phyloP scores from a whole-genome alignment of 495 filamentous ascomycete species.

The Hyaloscypha variabilis region DNA sequence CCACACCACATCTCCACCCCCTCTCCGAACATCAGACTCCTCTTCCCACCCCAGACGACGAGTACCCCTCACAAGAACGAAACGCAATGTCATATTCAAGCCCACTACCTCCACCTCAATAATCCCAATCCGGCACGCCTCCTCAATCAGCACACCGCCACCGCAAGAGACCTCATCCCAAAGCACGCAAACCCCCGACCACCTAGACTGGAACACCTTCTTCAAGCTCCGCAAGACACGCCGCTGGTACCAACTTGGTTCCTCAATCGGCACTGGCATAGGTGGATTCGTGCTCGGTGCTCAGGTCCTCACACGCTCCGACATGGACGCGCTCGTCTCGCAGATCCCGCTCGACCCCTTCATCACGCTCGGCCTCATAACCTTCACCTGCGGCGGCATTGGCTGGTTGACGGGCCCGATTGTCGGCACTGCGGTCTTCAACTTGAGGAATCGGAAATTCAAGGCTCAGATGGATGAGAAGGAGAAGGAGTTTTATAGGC shows the following conservation, averaged over 20 bases:
- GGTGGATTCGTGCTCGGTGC: slow-evolving; percentile 61
- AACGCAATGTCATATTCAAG: slow-evolving; percentile 29
- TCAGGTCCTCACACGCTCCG: slow-evolving; percentile 60
- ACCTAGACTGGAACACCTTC: slow-evolving; percentile 90
- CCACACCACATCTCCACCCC: slow-evolving; percentile 18
- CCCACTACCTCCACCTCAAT: not conserved
- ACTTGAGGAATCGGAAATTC: slow-evolving; percentile 64
- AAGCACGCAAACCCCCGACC: slow-evolving; percentile 18
- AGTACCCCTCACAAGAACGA: slow-evolving; percentile 29
- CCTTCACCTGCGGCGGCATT: slow-evolving; percentile 67
- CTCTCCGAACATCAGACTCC: slow-evolving; percentile 4
- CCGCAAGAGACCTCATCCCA: not conserved
- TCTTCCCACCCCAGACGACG: slow-evolving; percentile 20
- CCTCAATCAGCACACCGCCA: slow-evolving; percentile 11
- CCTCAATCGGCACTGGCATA: slow-evolving; percentile 67
- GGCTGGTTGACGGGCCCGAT: slow-evolving; percentile 89
- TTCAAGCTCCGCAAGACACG: slow-evolving; percentile 85
- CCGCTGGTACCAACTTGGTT: slow-evolving; percentile 77
- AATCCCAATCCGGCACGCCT: slow-evolving; percentile 16
- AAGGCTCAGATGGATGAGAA: slow-evolving; percentile 76
- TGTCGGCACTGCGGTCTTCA: slow-evolving; percentile 76
- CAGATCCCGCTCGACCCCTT: slow-evolving; percentile 83
- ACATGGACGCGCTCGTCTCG: slow-evolving; percentile 67
- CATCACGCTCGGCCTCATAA: slow-evolving; percentile 76
- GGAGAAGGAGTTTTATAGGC: slow-evolving; percentile 87